phyloP scores from a whole-genome alignment of 2,329 filamentous ascomycete species.

The Pseudogymnoascus sp. region DNA sequence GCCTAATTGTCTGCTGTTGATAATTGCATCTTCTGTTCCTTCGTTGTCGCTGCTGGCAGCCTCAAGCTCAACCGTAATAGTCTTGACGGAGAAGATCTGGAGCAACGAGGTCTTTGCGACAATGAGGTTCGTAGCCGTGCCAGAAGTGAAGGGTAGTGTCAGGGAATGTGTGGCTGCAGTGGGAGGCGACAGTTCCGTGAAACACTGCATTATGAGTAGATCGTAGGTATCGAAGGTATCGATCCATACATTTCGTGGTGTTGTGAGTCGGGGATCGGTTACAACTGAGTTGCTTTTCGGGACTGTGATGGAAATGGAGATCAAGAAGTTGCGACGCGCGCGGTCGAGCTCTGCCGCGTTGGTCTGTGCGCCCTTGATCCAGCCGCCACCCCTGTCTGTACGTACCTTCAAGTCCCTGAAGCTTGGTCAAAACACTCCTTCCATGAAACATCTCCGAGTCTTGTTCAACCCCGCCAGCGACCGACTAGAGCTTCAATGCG shows the following conservation, averaged over 20 bases:
- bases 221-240: neutral
- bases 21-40: slow-evolving; percentile 35
- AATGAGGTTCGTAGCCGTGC: slow-evolving; percentile 73
- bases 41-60: slow-evolving; percentile 16
- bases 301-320: neutral
- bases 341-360: neutral
- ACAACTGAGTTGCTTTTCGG: neutral
- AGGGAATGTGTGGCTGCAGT: slow-evolving; percentile 89
- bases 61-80: slow-evolving; percentile 52
- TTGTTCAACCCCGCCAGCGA: neutral
- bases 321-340: neutral
- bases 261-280: neutral
- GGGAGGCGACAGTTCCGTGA: slow-evolving; percentile 88
- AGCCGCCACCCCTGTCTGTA: neutral
- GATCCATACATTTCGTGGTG: neutral
- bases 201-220: slow-evolving; percentile 72
- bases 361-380: neutral
- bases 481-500: neutral
- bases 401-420: slow-evolving; percentile 1
- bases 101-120: slow-evolving; percentile 89
- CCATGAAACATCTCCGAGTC: neutral
- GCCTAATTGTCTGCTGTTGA: slow-evolving; percentile 41
- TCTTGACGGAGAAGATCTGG: slow-evolving; percentile 75
- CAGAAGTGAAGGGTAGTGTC: slow-evolving; percentile 65
- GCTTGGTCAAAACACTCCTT: neutral